Conservation (phyloP, 164 flowering plant species). For the Buxus sempervirens region DNA sequence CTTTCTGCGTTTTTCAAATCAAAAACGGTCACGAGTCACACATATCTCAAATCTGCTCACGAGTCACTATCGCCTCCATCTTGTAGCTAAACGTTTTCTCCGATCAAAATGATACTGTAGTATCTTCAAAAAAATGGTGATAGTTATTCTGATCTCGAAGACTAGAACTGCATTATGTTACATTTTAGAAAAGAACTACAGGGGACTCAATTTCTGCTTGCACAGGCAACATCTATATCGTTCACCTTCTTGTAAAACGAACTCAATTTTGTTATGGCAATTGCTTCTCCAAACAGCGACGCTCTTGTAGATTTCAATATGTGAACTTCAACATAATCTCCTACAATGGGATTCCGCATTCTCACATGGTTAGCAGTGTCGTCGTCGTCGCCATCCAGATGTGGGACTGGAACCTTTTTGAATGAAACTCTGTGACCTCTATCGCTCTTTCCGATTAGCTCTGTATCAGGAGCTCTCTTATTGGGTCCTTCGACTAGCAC, state of each 20-base stretch:
- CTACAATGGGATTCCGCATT: constrained; percentile 49
- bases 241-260: constrained; percentile 39
- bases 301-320: constrained; percentile 73
- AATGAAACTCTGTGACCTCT: constrained; percentile 78
- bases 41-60: too few species aligned
- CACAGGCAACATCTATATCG: constrained; percentile 43
- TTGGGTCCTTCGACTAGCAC: constrained; percentile 89
- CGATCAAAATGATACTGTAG: too few species aligned
- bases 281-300: constrained; percentile 78
- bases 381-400: constrained; percentile 30
- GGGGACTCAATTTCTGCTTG: constrained; percentile 21
- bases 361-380: constrained; percentile 2
- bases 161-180: too few species aligned
- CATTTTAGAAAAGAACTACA: too few species aligned
- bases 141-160: too few species aligned
- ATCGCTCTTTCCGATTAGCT: constrained; percentile 90
- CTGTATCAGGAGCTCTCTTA: constrained; percentile 90
- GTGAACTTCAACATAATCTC: constrained; percentile 89
- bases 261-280: constrained; percentile 67
- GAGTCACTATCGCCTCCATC: too few species aligned
- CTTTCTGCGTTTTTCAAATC: too few species aligned
- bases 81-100: too few species aligned
- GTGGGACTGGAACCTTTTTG: constrained; percentile 40
- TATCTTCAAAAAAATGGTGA: too few species aligned
- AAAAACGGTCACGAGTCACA: too few species aligned